Percentiles rank a stretch among this genome's conserved stretches.
phyloP scores from a whole-genome alignment of 2,329 filamentous ascomycete genomes.

The Simplicillium aogashimaense region DNA sequence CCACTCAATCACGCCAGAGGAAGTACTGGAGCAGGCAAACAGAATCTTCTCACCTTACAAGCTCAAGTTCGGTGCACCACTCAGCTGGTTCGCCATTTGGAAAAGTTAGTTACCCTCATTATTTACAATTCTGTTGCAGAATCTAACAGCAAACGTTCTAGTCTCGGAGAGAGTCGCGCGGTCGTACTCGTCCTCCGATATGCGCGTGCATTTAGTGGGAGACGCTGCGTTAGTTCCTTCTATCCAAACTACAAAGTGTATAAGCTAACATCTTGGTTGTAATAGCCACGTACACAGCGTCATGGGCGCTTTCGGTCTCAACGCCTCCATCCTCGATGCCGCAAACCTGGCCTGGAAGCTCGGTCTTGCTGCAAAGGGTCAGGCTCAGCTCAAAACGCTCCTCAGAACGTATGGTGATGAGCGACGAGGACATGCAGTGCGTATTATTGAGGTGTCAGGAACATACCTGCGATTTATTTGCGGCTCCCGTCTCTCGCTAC shows the following conservation, averaged over 20 bases:
- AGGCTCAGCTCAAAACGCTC: constrained; percentile 12
- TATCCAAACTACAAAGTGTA: too few species aligned
- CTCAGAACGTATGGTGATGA: constrained; percentile 20
- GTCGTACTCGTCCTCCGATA: too few species aligned
- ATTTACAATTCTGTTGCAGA: too few species aligned
- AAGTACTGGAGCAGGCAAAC: constrained; percentile 21
- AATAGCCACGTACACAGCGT: constrained; percentile 22
- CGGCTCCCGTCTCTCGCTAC: constrained; percentile 11
- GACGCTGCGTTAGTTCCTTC: too few species aligned
- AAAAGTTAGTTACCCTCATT: constrained; percentile 15
- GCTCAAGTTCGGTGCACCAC: constrained; percentile 17
- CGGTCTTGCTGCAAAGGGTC: constrained; percentile 13
- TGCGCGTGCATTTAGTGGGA: too few species aligned
- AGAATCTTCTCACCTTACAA: constrained; percentile 21
- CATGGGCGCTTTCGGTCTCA: constrained; percentile 24
- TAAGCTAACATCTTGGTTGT: too few species aligned
- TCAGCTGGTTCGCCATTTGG: constrained; percentile 26
- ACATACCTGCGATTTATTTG: constrained; percentile 11
- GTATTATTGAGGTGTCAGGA: constrained; percentile 5
- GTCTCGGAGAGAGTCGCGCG: too few species aligned
- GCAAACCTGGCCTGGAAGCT: constrained; percentile 25
- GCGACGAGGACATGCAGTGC: constrained; percentile 12
- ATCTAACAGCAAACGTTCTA: too few species aligned
- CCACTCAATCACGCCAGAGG: constrained; percentile 23
- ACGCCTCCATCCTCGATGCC: constrained; percentile 23